phyloP scores from a whole-genome alignment of 225 moss, liverwort and hornwort genomes.

The Climacium dendroides region DNA sequence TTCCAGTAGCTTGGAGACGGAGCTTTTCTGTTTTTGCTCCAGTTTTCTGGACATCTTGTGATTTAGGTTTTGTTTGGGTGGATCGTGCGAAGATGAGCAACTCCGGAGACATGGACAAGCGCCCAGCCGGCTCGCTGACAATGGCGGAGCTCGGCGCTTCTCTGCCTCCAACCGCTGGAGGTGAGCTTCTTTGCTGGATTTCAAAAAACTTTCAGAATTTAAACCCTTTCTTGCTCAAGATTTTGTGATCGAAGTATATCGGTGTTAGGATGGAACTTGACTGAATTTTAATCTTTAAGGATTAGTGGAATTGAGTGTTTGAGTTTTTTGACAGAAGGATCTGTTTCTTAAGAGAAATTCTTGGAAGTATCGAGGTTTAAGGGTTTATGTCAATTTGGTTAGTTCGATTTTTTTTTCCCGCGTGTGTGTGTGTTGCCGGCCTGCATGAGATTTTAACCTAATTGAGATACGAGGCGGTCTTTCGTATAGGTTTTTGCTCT shows the following conservation, averaged over 20 bases:
- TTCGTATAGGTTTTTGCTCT: not conserved
- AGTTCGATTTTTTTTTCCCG: no score
- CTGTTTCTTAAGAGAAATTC: not conserved
- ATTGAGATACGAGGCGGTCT: not conserved
- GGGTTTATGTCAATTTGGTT: not conserved
- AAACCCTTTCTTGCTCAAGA: not conserved
- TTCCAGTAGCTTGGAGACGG: not conserved
- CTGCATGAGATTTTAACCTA: not conserved
- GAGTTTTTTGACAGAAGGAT: not conserved
- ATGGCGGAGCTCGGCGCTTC: conserved; percentile 70
- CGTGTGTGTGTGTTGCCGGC: not conserved
- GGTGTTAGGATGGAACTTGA: not conserved
- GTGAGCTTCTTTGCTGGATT: not conserved
- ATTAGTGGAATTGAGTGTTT: not conserved
- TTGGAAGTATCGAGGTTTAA: not conserved
- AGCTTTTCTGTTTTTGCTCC: not conserved
- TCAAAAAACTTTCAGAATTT: not conserved
- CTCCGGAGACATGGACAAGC: conserved; percentile 56
- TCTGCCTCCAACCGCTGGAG: conserved; percentile 45
- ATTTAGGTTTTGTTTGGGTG: not conserved
- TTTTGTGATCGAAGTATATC: not conserved
- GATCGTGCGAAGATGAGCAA: conserved; percentile 35
- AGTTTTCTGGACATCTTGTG: not conserved
- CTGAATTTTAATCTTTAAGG: not conserved
- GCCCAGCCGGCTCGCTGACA: conserved; percentile 24